These are phyloP conservation scores for Apiotrichum domesticum DNA, from an alignment of 1,284 basidiomycete species.

Conservation along the genomic window DNA sequence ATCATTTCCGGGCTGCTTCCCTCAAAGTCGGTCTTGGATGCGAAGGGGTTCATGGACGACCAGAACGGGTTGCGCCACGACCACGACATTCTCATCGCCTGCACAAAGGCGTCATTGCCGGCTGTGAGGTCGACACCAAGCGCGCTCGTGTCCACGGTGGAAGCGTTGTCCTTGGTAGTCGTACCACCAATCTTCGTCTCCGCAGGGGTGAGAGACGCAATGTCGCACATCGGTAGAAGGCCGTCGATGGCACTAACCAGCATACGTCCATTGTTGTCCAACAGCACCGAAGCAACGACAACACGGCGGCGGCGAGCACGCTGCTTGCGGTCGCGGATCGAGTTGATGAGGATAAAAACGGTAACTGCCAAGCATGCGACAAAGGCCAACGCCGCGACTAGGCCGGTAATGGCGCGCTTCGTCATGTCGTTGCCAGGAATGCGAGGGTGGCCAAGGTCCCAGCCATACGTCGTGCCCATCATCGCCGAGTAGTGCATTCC, in stretches of 20 bases:
- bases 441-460: slow-evolving; percentile 16
- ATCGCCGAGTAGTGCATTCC: slow-evolving; percentile 47
- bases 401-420: slow-evolving; percentile 44
- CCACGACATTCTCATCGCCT: slow-evolving; percentile 47
- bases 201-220: slow-evolving; percentile 34
- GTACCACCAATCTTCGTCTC: slow-evolving; percentile 5
- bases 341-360: slow-evolving; percentile 43
- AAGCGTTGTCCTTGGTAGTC: background rate
- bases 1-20: background rate
- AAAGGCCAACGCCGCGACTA: slow-evolving; percentile 47
- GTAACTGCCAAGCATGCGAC: slow-evolving; percentile 45
- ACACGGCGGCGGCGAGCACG: slow-evolving; percentile 45
- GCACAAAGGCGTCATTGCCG: slow-evolving; percentile 48
- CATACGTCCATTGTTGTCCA: slow-evolving; percentile 45
- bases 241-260: slow-evolving; percentile 48
- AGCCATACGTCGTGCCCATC: slow-evolving; percentile 42
- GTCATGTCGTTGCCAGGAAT: slow-evolving; percentile 8
- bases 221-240: slow-evolving; percentile 48
- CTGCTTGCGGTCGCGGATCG: slow-evolving; percentile 38
- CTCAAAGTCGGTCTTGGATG: slow-evolving; percentile 3
- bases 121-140: slow-evolving; percentile 46
- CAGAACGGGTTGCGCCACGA: slow-evolving; percentile 42
- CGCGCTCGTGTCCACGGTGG: slow-evolving; percentile 12
- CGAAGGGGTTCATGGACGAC: slow-evolving; percentile 20
- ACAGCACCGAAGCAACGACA: slow-evolving; percentile 47